phyloP scores from a whole-genome alignment of 2,329 filamentous ascomycete species.

The Claviceps sp. region DNA sequence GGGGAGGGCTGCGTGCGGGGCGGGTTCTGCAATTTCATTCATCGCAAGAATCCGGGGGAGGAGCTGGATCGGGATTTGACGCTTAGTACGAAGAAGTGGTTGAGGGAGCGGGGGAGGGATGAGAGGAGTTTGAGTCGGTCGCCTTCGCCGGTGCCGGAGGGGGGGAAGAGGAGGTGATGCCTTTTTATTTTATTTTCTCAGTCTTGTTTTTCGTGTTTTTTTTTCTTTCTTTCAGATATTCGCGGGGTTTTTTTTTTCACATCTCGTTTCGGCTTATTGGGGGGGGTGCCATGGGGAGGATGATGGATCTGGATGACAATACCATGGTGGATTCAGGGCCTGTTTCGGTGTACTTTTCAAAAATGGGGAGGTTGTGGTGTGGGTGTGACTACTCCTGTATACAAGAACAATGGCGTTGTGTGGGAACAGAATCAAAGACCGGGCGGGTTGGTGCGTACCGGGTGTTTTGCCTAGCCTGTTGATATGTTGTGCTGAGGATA shows the following conservation, averaged over 20 bases:
- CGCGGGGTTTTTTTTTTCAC: not conserved
- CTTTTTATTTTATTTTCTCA: not conserved
- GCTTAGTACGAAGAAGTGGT: conserved; percentile 90
- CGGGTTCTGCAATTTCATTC: conserved; percentile 99
- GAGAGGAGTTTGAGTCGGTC: conserved; percentile 69
- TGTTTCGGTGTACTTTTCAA: too few species aligned
- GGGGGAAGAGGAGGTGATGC: conserved; percentile 48
- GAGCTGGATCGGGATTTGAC: conserved; percentile 83
- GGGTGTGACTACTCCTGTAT: too few species aligned
- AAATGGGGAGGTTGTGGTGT: too few species aligned
- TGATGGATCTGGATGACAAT: too few species aligned
- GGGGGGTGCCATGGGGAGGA: too few species aligned
- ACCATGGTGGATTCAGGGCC: too few species aligned
- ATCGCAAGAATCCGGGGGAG: conserved; percentile 82
- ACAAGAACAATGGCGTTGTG: too few species aligned
- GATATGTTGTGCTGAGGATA: too few species aligned
- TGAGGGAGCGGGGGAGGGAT: conserved; percentile 72
- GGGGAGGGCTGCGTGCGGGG: conserved; percentile 92
- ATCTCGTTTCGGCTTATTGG: not conserved
- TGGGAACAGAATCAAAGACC: too few species aligned
- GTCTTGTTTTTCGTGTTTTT: too few species aligned
- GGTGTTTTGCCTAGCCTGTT: too few species aligned
- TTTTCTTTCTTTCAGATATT: not conserved
- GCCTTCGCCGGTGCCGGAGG: conserved; percentile 79
- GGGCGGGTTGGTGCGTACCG: too few species aligned